phyloP scores from a whole-genome alignment of 75 land plant species.

The Azolla pinnata region DNA sequence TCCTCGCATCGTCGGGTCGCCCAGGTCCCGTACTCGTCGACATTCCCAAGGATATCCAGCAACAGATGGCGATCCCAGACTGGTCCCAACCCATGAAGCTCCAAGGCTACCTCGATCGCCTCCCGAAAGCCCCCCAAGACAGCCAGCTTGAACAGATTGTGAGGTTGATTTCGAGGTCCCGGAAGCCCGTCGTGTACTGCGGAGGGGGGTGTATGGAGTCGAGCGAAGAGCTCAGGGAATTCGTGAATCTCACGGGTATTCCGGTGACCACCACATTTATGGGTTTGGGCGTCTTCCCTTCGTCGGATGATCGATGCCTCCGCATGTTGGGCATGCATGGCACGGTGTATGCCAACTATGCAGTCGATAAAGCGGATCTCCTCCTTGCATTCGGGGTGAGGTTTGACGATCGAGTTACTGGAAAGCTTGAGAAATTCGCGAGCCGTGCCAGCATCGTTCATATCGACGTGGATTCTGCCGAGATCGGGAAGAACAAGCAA shows the following conservation, averaged over 20 bases:
- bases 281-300: slow-evolving; percentile 76
- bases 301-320: slow-evolving; percentile 39
- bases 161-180: slow-evolving; percentile 47
- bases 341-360: slow-evolving; percentile 84
- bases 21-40: slow-evolving; percentile 94
- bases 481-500: slow-evolving; percentile 94
- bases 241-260: slow-evolving; percentile 72
- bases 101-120: slow-evolving; percentile 43
- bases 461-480: slow-evolving; percentile 90
- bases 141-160: slow-evolving; percentile 54
- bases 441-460: slow-evolving; percentile 86
- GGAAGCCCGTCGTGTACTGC: slow-evolving; percentile 66
- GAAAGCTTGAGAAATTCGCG: slow-evolving; percentile 92
- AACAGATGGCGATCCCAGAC: slow-evolving; percentile 63
- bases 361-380: slow-evolving; percentile 66
- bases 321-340: slow-evolving; percentile 96
- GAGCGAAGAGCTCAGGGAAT: slow-evolving; percentile 57
- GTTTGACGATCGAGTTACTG: slow-evolving; percentile 94
- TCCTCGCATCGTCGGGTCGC: slow-evolving; percentile 67
- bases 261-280: slow-evolving; percentile 81
- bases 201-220: slow-evolving; percentile 89
- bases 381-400: slow-evolving; percentile 88
- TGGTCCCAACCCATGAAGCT: slow-evolving; percentile 58
- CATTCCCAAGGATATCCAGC: slow-evolving; percentile 88
- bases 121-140: slow-evolving; percentile 44